These are phyloP conservation scores for Colletotrichum limetticola DNA, from an alignment of 2,329 filamentous ascomycete species.

Conservation along the genomic window DNA sequence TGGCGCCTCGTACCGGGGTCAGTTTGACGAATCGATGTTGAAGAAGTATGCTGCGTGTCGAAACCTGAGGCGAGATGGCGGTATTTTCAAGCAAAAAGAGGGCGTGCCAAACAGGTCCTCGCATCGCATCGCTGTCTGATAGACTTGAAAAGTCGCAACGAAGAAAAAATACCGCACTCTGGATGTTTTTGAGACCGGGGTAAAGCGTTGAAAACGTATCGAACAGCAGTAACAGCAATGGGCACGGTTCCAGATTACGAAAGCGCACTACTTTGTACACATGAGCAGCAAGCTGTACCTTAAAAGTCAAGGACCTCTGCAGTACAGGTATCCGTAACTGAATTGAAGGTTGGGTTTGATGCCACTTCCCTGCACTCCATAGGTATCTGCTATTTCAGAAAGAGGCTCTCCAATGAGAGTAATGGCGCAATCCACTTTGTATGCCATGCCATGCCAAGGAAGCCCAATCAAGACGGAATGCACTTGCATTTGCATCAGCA, in stretches of 20 bases:
- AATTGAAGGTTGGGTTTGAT: background rate
- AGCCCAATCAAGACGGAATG: background rate
- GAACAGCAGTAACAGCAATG: background rate
- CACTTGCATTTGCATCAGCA: background rate
- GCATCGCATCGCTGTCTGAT: background rate
- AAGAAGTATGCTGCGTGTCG: background rate
- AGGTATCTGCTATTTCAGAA: background rate
- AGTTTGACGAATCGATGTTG: too few relatives aligned
- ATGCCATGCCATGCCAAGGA: background rate
- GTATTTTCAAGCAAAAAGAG: background rate
- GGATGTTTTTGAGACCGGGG: background rate
- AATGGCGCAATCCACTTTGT: background rate
- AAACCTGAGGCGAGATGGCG: background rate
- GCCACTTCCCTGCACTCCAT: background rate
- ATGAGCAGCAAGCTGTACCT: too few relatives aligned
- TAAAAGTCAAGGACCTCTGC: too few relatives aligned
- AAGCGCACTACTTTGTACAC: too few relatives aligned
- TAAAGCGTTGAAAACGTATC: too few relatives aligned
- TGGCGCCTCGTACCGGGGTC: too few relatives aligned
- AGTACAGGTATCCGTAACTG: too few relatives aligned
- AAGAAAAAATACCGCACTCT: constrained; percentile 1
- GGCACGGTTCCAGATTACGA: too few relatives aligned
- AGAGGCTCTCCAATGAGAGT: background rate
- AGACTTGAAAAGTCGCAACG: background rate
- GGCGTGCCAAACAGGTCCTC: background rate